These are phyloP conservation scores for Sanghuangporus weigelae DNA, from an alignment of 1,284 basidiomycete species.

Conservation along the genomic window DNA sequence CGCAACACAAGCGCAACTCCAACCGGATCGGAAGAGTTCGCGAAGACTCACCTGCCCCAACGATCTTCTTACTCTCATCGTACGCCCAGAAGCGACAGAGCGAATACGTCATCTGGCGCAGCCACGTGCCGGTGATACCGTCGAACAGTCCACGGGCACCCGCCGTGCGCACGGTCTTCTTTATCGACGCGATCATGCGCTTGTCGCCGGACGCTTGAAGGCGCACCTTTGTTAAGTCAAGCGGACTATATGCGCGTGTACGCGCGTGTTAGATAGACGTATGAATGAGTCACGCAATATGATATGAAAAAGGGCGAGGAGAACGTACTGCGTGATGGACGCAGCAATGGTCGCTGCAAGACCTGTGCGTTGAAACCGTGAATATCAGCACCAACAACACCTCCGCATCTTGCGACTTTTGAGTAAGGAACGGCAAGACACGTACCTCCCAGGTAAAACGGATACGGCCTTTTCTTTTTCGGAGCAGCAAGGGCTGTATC, in stretches of 20 bases:
- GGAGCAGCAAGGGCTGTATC: slow-evolving; percentile 6
- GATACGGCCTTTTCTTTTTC: slow-evolving; percentile 58
- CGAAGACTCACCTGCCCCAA: slow-evolving; percentile 50
- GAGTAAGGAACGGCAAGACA: slow-evolving; percentile 12
- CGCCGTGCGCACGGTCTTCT: slow-evolving; percentile 71
- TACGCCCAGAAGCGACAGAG: slow-evolving; percentile 92
- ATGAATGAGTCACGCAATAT: slow-evolving; percentile 24
- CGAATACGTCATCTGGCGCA: slow-evolving; percentile 92
- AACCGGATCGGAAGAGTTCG: not conserved
- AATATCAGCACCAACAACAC: slow-evolving; percentile 8
- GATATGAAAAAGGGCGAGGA: slow-evolving; percentile 22
- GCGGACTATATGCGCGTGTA: slow-evolving; percentile 41
- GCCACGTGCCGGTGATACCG: slow-evolving; percentile 84
- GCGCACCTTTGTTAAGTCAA: slow-evolving; percentile 86
- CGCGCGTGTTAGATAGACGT: not conserved
- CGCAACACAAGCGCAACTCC: not conserved
- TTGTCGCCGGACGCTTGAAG: slow-evolving; percentile 86
- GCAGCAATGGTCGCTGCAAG: slow-evolving; percentile 78
- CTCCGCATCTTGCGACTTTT: not conserved
- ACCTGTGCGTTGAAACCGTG: slow-evolving; percentile 33
- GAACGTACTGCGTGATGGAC: slow-evolving; percentile 69
- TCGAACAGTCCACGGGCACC: slow-evolving; percentile 77
- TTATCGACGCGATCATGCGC: slow-evolving; percentile 74
- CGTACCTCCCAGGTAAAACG: slow-evolving; percentile 78
- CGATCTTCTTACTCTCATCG: slow-evolving; percentile 81